phyloP scores from a whole-genome alignment of 257 asterid species.

The Lycium ferocissimum region DNA sequence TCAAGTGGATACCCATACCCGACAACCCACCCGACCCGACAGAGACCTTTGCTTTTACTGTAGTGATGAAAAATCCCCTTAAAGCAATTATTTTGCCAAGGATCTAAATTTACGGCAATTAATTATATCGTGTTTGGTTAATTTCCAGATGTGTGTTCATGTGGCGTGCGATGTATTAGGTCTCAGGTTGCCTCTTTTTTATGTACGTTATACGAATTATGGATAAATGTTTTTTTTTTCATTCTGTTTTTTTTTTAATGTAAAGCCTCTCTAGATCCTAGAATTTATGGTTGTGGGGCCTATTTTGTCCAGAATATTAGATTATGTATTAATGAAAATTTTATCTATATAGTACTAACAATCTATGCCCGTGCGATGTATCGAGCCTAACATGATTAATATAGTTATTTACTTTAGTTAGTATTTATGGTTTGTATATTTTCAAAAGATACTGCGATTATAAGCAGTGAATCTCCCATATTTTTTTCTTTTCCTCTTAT shows the following conservation, averaged over 20 bases:
- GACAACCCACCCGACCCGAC: conserved; percentile 88
- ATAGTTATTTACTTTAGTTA: too few species aligned
- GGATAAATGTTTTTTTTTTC: not conserved
- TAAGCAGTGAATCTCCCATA: too few species aligned
- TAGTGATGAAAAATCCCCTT: conserved; percentile 89
- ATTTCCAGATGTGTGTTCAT: not conserved
- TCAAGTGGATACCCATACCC: conserved; percentile 83
- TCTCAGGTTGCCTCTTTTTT: not conserved
- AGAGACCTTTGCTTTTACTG: conserved; percentile 86
- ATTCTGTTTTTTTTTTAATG: not conserved
- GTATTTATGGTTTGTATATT: too few species aligned
- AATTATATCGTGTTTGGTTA: not conserved
- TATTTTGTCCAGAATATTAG: not conserved
- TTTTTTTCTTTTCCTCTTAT: too few species aligned
- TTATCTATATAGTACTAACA: not conserved
- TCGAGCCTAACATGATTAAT: too few species aligned
- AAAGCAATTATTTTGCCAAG: conserved; percentile 80
- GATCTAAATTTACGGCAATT: conserved; percentile 49
- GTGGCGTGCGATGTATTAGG: not conserved
- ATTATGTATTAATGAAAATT: not conserved
- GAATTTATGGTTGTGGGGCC: not conserved
- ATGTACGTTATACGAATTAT: not conserved
- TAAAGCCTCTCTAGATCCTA: not conserved
- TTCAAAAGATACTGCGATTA: too few species aligned
- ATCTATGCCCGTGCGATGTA: too few species aligned